These are phyloP conservation scores for Pichia sp. DNA, from an alignment of 1,139 yeast species.

Conservation along the genomic window DNA sequence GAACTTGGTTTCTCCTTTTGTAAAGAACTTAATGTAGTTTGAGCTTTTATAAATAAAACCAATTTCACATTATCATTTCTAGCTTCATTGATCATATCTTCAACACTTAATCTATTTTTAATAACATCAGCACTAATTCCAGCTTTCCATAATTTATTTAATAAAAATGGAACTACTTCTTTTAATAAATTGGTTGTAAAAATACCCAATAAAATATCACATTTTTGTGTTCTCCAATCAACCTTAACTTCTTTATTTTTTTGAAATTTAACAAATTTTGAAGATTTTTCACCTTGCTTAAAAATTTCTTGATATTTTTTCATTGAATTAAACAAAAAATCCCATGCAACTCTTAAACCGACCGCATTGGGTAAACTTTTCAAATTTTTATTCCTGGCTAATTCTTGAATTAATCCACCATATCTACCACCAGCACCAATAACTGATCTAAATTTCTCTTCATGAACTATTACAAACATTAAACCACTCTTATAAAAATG, in stretches of 20 bases:
- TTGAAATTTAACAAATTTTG: slow-evolving; percentile 27
- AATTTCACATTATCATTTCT: slow-evolving; percentile 65
- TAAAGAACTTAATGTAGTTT: too few relatives aligned
- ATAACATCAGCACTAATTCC: slow-evolving; percentile 69
- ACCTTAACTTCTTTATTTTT: slow-evolving; percentile 31
- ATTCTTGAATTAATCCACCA: slow-evolving; percentile 60
- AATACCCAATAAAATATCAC: slow-evolving; percentile 76
- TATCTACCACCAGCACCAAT: slow-evolving; percentile 93
- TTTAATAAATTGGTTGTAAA: slow-evolving; percentile 47
- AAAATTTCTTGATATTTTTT: slow-evolving; percentile 43
- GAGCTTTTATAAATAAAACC: slow-evolving; percentile 70
- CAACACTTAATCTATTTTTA: slow-evolving; percentile 47
- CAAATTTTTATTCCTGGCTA: slow-evolving; percentile 41
- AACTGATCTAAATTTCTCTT: slow-evolving; percentile 44
- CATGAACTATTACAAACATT: slow-evolving; percentile 71
- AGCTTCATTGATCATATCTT: slow-evolving; percentile 64
- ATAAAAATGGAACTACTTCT: slow-evolving; percentile 56
- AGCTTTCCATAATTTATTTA: slow-evolving; percentile 61
- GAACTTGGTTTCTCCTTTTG: too few relatives aligned
- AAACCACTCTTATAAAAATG: slow-evolving; percentile 72
- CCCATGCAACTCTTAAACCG: slow-evolving; percentile 76
- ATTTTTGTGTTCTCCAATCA: slow-evolving; percentile 48
- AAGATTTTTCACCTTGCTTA: slow-evolving; percentile 16
- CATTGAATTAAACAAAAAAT: slow-evolving; percentile 46
- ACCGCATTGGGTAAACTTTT: slow-evolving; percentile 53